A percentile compares a stretch with the other conserved stretches of the same genome.
phyloP scores from a whole-genome alignment of 2,329 filamentous ascomycete species.

The Blastomyces gilchristii region DNA sequence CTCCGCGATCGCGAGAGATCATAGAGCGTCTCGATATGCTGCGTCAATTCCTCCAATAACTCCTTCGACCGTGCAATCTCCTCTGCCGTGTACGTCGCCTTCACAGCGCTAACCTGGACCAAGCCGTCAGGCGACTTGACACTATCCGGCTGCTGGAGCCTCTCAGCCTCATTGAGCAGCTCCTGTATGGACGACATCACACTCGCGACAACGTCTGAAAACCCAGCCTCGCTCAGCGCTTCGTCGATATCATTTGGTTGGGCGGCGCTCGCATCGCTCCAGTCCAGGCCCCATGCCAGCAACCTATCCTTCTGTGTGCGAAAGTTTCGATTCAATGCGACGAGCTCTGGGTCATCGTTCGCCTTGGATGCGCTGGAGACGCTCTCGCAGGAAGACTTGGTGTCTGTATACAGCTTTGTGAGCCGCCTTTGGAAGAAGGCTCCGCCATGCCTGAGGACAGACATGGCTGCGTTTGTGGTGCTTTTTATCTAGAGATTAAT shows the following conservation, averaged over 20 bases:
- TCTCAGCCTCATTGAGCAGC: conserved; percentile 51
- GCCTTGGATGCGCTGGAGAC: conserved; percentile 41
- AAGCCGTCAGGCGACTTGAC: conserved; percentile 31
- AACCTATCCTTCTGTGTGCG: conserved; percentile 54
- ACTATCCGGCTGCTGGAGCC: conserved; percentile 39
- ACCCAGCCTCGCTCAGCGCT: conserved; percentile 50
- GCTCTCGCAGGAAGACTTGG: conserved; percentile 51
- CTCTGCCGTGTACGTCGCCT: conserved; percentile 38
- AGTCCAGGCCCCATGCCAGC: conserved; percentile 55
- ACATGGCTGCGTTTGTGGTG: conserved; percentile 28
- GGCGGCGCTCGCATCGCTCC: conserved; percentile 51
- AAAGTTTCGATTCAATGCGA: conserved; percentile 49
- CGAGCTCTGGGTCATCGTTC: conserved; percentile 43
- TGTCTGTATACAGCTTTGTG: conserved; percentile 54
- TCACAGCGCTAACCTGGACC: conserved; percentile 32
- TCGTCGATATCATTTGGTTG: conserved; percentile 53
- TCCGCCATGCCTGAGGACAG: conserved; percentile 37
- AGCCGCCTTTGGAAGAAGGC: conserved; percentile 41
- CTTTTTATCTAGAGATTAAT: neutral
- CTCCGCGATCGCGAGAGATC: conserved; percentile 50
- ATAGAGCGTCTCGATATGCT: conserved; percentile 55
- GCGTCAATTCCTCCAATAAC: conserved; percentile 50
- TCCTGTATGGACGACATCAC: conserved; percentile 55
- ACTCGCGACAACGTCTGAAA: conserved; percentile 54
- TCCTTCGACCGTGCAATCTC: conserved; percentile 47